Base-by-base conservation (phyloP, 2,329 filamentous ascomycete genomes). In the Apiospora koreana region DNA sequence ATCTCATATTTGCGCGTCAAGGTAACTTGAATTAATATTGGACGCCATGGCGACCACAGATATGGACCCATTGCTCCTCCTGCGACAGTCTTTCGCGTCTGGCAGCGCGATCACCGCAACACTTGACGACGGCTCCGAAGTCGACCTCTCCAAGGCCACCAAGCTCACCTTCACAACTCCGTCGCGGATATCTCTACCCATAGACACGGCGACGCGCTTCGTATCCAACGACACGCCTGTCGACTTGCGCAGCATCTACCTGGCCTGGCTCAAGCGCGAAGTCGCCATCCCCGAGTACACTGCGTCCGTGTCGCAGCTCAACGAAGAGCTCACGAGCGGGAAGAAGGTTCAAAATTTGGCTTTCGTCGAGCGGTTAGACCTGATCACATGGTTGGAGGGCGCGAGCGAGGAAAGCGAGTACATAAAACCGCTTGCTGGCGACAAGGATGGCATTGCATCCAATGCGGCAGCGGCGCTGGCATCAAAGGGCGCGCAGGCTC, bases 211-310 rank as follows among this genome's bases (percentile, higher is more conserved):
- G 12, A 99, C 96, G 75, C 94, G 96, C 76, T 98, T 98, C 84
- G 88, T 93, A 72, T 95, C 94, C n/a, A 88, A 89, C 71, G 89
- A 88, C 76, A 86, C 89, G 69, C 87, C 92, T 5, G 91, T 97
- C 77, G 94, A 98, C 79, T 86, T 99, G 75, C 94, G 96, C 79
- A 96, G 93, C 80, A 95, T 98, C 82, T 98, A 95, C 85, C 97
- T 98, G 79, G 94, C 94, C 69, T 99, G 94, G 94, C 87, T 93
- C 77, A 97, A 98, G 83, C 94, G 94, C 81, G 95, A 98, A 83
- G 90, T 92, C 69, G 90, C 92, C 69, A 94, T 97, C 74, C 93
- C 93, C 14, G 94, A 97, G 76, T 98, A 98, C 86, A 96, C 98
- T 81, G 89, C 92, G 35, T 92, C 92, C 0, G 93, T 94, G 18